Conservation (phyloP, 2,329 filamentous ascomycete genomes). For the Fusarium sterilihyphosum region DNA sequence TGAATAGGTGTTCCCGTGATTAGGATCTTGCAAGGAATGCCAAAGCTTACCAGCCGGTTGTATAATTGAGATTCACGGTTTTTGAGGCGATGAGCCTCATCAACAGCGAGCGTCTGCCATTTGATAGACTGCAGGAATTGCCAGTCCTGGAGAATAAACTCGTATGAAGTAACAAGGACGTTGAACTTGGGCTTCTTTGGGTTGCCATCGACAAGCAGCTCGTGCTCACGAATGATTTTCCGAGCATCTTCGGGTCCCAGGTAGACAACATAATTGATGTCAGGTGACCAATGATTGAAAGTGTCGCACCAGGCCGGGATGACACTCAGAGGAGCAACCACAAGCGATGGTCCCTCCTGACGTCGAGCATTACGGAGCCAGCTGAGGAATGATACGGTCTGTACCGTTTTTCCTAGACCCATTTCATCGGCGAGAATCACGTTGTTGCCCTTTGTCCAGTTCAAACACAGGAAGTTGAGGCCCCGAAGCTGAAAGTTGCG, state of each 20-base stretch:
- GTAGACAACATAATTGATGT: slow-evolving; percentile 97
- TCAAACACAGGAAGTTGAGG: slow-evolving; percentile 93
- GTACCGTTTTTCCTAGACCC: slow-evolving; percentile 97
- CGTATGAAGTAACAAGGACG: slow-evolving; percentile 96
- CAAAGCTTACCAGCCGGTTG: slow-evolving; percentile 83
- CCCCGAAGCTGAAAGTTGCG: slow-evolving; percentile 94
- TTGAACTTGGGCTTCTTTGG: slow-evolving; percentile 94
- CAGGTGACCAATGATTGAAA: slow-evolving; percentile 95
- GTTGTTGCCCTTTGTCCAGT: slow-evolving; percentile 94
- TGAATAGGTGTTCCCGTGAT: slow-evolving; percentile 98
- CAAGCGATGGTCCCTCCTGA: slow-evolving; percentile 94
- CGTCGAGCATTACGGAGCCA: slow-evolving; percentile 91
- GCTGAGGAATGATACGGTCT: slow-evolving; percentile 96
- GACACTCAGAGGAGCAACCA: slow-evolving; percentile 96
- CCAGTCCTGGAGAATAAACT: slow-evolving; percentile 90
- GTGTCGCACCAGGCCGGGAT: slow-evolving; percentile 99
- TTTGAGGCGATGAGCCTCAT: slow-evolving; percentile 96
- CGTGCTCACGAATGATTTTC: slow-evolving; percentile 87
- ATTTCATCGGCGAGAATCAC: slow-evolving; percentile 99
- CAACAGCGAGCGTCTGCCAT: slow-evolving; percentile 96
- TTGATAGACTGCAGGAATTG: slow-evolving; percentile 89
- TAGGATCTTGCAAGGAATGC: slow-evolving; percentile 85
- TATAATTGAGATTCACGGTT: slow-evolving; percentile 97
- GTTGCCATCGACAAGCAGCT: slow-evolving; percentile 87
- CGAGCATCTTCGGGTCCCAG: slow-evolving; percentile 89